Base-by-base conservation (phyloP, 164 flowering plant species). In the Piper betle region DNA sequence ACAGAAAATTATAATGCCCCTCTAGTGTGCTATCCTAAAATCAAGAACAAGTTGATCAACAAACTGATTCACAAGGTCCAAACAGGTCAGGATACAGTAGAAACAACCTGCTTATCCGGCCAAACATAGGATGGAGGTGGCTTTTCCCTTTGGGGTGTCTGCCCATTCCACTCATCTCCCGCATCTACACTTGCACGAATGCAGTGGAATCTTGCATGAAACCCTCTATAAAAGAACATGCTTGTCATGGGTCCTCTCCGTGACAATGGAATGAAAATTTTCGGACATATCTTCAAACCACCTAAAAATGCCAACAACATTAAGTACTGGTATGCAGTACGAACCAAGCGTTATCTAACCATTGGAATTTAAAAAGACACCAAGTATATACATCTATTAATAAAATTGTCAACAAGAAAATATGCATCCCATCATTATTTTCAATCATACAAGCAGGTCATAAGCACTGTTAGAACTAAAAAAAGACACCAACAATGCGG, bases 271-370 rank as follows among this genome's bases (percentile, higher is more conserved):
- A 72, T 48, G 18, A 66, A 55, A 12, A 66, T n/a, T 55, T 63
- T 66, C 52, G 12, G 38, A 64, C 69, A 66, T 43, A 39, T 37
- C 17, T 62, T 66, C 33, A 39, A 16, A 52, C 72, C 61, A 54
- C 65, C 72, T 69, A 25, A 64, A 18, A 55, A 57, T 9, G 19
- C 52, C 74, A 43, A 78, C 81, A 75, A 64, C 20, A 25, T 54
- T 54, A 74, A 79, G 78, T 65, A 83, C 84, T 83, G 79, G 74
- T 81, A 86, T 80, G 84, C 82, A 25, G 33, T 25, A 25, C 33
- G 33, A 25, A 25, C 88, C 71, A 81, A 80, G 71, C 74, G 58
- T 50, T 55, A 61, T 58, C 64, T 64, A 73, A 54, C 37, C 57
- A 18, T 54, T 20, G 57, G 20, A 8, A 54, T 0, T 16, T 0